Conservation (phyloP, 768 basidiomycete species). For the Pleurotus citrinopileatus region DNA sequence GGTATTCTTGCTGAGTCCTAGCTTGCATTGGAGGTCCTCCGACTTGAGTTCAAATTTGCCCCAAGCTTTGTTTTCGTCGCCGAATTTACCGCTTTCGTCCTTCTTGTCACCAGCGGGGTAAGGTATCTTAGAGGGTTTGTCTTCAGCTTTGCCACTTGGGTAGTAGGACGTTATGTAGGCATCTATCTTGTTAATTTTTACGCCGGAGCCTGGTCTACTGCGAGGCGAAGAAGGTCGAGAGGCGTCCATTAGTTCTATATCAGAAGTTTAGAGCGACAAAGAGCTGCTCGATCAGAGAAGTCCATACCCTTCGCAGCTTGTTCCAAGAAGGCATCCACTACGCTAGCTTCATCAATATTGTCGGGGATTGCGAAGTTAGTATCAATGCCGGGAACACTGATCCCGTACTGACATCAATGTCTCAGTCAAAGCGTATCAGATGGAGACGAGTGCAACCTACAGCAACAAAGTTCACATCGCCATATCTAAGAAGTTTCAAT, state of each 20-base stretch:
- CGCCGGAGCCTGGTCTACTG: background rate
- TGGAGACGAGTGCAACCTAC: background rate
- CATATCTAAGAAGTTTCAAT: background rate
- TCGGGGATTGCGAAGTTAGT: slow-evolving; percentile 9
- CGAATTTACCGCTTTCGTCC: background rate
- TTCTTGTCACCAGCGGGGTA: background rate
- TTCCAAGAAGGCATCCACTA: background rate
- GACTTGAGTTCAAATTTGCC: slow-evolving; percentile 2
- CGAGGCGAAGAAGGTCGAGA: background rate
- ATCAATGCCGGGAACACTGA: background rate
- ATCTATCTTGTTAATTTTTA: background rate
- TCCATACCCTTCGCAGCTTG: slow-evolving; percentile 1
- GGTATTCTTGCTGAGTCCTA: background rate
- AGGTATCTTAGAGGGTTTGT: background rate
- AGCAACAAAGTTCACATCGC: slow-evolving; percentile 2
- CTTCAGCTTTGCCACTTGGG: background rate
- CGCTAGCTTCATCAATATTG: background rate
- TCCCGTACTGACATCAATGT: background rate
- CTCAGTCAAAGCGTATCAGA: background rate
- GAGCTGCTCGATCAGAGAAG: background rate
- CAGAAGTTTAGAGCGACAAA: background rate
- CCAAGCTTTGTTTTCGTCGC: background rate
- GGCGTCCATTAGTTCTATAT: background rate
- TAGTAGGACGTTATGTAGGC: background rate
- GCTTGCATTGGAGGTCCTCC: background rate